Base-by-base conservation (phyloP, 2,329 filamentous ascomycete species). In the Cryphonectria parasitica region DNA sequence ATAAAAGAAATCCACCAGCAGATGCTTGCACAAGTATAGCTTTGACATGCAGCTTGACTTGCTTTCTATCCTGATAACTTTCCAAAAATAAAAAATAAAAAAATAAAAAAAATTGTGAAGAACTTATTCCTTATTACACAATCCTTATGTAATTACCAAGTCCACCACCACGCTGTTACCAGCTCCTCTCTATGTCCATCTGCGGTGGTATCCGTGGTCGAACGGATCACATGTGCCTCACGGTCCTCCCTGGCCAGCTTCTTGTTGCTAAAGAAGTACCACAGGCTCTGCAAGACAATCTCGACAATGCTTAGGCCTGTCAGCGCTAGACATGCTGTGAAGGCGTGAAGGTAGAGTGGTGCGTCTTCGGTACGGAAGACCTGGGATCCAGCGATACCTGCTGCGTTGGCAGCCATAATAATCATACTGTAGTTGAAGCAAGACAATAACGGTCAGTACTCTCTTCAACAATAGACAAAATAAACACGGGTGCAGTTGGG, bases 361-460 rank as follows among this genome's bases (percentile, higher is more conserved):
- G 76, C 77, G 73, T 88, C 86, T 65, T 88, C 84, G 0, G 77
- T 74, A 31, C 84, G 84, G 82, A 89, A 89, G 72, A 90, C 85
- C 75, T 90, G 87, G 0, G 86, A 86, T 2, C 88, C 88, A 66
- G 88, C 87, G 64, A 90, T 89, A 34, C 87, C 87, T 0, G 87
- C 87, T 36, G 85, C 86, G 73, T 90, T 90, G 64, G 87, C 88
- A n/a, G 84, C 85, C 87, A 89, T 89, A 72, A 90, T 88, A n/a
- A 62, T 41, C 60, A 62, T 62, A 1, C 60, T 54, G 41, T 1
- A 49, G 2, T 49, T n/a, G 19, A 28, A 45, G 52, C 0, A 68
- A 66, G 66, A 62, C 34, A 22, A 49, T 8, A 3, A 49, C 7
- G 45, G 63, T 70, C 5, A 36, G 45, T 28, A 25, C 3, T 11